Base-by-base conservation (phyloP, 2,329 filamentous ascomycete genomes). In the Calonectria crousiana region DNA sequence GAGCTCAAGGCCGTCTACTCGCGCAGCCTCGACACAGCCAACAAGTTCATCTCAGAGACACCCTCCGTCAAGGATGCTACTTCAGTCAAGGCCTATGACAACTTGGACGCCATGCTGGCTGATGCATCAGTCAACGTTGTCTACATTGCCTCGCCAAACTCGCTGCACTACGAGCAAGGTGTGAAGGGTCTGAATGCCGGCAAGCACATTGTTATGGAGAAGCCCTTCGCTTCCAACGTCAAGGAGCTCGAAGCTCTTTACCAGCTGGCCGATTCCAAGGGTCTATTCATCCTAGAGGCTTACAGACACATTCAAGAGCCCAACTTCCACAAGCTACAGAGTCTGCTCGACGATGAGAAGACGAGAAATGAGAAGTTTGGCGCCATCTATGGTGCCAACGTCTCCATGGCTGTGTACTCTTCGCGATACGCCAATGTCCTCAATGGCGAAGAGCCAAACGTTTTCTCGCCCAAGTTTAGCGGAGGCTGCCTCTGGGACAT, bases 281-380 rank as follows among this genome's bases (percentile, higher is more conserved):
- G 36, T 3, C 30, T 77, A 0, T 71, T 77, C 6, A 67, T 78
- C 10, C n/a, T 78, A 0, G 75, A 78, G n/a, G 76, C 76, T 11
- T 78, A 75, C 1, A 73, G 76, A 4, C 76, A 78, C 23, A 78
- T 78, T 2, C 76, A 78, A 30, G 76, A 78, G n/a, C 76, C 76
- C 26, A 78, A 78, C 49, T 78, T 78, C 56, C 69, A 77, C 14
- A 74, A 36, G 26, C 47, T 78, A 1, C 76, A 78, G 20, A 58
- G 26, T 1, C 23, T 78, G 2, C 58, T 78, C n/a, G 70, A 78
- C 9, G 66, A 78, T 14, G 75, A 74, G 5, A 77, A 77, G 26
- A 56, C 53, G 0, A 65, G 76, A 0, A 51, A 36, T 0, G 69
- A 77, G 20, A 78, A 49, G 10, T 72, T 78, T 1, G 76, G 76